phyloP scores from a whole-genome alignment of 2,329 filamentous ascomycete genomes.

The Monosporascus cannonballus region DNA sequence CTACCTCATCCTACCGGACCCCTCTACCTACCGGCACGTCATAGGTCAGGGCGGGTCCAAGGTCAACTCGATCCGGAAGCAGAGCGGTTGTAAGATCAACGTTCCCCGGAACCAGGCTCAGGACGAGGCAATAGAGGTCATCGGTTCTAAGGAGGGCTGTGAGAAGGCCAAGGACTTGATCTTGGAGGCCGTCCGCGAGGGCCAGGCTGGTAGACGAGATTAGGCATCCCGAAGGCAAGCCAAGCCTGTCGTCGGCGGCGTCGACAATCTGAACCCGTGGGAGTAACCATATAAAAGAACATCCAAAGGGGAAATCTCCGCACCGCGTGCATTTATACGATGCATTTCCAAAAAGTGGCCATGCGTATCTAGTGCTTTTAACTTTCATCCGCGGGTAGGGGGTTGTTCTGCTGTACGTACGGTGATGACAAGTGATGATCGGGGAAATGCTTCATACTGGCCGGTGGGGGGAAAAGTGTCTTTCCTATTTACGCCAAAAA shows the following conservation, averaged over 20 bases:
- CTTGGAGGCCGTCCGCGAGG: conserved; percentile 70
- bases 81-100: conserved; percentile 89
- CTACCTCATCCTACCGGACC: conserved; percentile 85
- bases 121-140: conserved; percentile 84
- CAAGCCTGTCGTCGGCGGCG: background rate
- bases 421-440: too few species aligned
- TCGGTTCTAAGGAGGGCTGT: conserved; percentile 71
- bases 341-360: background rate
- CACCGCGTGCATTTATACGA: background rate
- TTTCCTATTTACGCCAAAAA: too few species aligned
- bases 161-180: conserved; percentile 88
- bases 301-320: background rate
- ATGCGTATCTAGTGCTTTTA: background rate
- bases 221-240: conserved; percentile 15
- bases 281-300: background rate
- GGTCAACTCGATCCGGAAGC: conserved; percentile 87
- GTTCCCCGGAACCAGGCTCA: conserved; percentile 75
- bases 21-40: conserved; percentile 81
- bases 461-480: too few species aligned
- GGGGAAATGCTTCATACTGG: too few species aligned
- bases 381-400: background rate
- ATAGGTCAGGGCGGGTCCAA: conserved; percentile 85
- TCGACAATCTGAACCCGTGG: background rate
- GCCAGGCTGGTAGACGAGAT: conserved; percentile 28
- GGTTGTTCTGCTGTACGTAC: background rate